These are phyloP conservation scores for Clonostachys byssicola DNA, from an alignment of 2,329 filamentous ascomycete genomes.

Conservation along the genomic window DNA sequence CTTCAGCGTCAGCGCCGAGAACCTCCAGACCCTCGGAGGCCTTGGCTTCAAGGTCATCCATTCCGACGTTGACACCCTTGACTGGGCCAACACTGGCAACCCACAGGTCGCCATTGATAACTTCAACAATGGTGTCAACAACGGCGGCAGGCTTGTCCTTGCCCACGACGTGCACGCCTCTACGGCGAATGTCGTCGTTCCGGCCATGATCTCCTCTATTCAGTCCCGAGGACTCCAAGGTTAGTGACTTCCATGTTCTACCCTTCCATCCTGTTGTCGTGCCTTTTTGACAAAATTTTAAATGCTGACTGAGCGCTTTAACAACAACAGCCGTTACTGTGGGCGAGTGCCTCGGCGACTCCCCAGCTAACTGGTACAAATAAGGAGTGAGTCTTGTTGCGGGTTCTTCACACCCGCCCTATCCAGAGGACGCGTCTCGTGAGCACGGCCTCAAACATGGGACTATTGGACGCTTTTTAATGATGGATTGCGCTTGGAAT, in stretches of 20 bases:
- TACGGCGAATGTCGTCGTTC: conserved; percentile 37
- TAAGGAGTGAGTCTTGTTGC: no score
- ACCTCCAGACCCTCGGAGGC: conserved; percentile 32
- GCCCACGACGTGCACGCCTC: conserved; percentile 41
- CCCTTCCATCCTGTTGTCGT: no score
- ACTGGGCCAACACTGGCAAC: conserved; percentile 40
- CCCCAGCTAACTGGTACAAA: conserved; percentile 36
- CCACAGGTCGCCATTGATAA: conserved; percentile 32
- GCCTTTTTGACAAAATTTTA: no score
- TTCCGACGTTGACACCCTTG: conserved; percentile 56
- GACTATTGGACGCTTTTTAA: no score
- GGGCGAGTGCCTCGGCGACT: conserved; percentile 44
- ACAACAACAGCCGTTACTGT: conserved; percentile 36
- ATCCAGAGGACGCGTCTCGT: no score
- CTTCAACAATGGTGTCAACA: conserved; percentile 19
- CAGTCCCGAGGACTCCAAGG: conserved; percentile 31
- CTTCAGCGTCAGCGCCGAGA: conserved; percentile 38
- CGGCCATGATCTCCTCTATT: conserved; percentile 13
- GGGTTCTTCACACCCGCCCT: no score
- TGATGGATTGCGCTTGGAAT: no score
- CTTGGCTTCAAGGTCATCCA: conserved; percentile 58
- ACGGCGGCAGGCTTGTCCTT: conserved; percentile 33
- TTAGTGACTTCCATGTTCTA: conserved; percentile 25
- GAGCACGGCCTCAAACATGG: no score
- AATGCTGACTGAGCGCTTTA: no score